These are phyloP conservation scores for Rhizopogon vulgaris DNA, from an alignment of 768 basidiomycete species.

Conservation along the genomic window DNA sequence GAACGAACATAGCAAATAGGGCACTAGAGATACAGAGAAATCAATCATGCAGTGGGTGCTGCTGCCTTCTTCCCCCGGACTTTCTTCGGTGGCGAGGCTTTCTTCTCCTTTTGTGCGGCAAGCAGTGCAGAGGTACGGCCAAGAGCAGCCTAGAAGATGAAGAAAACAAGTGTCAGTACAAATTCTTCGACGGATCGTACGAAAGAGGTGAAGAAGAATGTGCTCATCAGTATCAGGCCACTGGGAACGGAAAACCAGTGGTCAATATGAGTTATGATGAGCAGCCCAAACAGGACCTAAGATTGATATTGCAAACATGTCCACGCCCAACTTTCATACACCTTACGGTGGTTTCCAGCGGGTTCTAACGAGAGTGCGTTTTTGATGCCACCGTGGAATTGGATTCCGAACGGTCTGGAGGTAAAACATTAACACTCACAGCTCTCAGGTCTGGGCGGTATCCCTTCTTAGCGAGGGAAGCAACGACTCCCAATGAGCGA, in stretches of 20 bases:
- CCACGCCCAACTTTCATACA: constrained; percentile 87
- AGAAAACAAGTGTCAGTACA: constrained; percentile 14
- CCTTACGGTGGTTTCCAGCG: constrained; percentile 60
- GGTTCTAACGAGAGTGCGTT: constrained; percentile 91
- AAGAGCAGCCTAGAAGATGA: constrained; percentile 53
- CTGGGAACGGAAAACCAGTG: constrained; percentile 20
- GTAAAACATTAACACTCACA: constrained; percentile 42
- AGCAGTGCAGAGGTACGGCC: constrained; percentile 72
- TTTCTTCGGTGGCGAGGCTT: constrained; percentile 62
- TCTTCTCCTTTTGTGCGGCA: constrained; percentile 66
- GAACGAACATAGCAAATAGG: constrained; percentile 13
- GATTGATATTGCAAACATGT: constrained; percentile 80
- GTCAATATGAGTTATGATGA: constrained; percentile 12
- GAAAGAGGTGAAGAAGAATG: constrained; percentile 6
- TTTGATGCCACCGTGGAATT: constrained; percentile 3
- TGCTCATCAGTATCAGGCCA: constrained; percentile 25
- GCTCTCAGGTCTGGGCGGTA: constrained; percentile 76
- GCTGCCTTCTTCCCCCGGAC: constrained; percentile 58
- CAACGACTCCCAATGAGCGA: constrained; percentile 60
- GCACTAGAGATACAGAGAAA: constrained; percentile 20
- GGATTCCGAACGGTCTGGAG: neutral
- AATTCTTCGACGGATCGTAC: constrained; percentile 41
- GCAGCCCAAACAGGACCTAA: constrained; percentile 12
- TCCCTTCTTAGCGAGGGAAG: constrained; percentile 53
- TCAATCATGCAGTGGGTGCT: constrained; percentile 11